Evolutionary conservation across 768 basidiomycete species (phyloP).

Genomic region (Suillus hirtellus): DNA sequence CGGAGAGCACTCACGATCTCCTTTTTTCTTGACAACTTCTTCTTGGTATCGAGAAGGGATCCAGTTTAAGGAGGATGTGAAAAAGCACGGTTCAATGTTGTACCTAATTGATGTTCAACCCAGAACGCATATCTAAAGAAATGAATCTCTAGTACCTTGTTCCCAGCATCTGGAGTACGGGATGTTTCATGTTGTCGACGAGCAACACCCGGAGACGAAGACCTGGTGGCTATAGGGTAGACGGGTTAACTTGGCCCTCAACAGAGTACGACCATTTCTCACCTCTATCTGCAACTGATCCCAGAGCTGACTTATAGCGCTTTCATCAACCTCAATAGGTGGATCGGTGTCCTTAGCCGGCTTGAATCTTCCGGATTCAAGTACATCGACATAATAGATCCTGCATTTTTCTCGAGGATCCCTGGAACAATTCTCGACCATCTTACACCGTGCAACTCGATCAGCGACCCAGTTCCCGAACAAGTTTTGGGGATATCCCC

Average conservation of each 20-base stretch:
- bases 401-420: constrained; percentile 4
- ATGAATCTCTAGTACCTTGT: constrained; percentile 37
- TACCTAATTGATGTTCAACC: constrained; percentile 29
- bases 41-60: constrained; percentile 60
- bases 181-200: constrained; percentile 45
- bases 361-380: constrained; percentile 37
- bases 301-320: constrained; percentile 22
- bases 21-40: constrained; percentile 35
- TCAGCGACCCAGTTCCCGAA: constrained; percentile 50
- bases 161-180: constrained; percentile 51
- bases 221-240: constrained; percentile 16
- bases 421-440: constrained; percentile 16
- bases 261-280: not conserved
- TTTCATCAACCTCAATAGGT: constrained; percentile 13
- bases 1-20: constrained; percentile 44
- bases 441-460: constrained; percentile 33
- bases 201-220: constrained; percentile 35
- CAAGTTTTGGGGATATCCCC: constrained; percentile 43
- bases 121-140: not conserved
- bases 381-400: constrained; percentile 41
- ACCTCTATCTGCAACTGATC: constrained; percentile 20
- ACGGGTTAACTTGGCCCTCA: not conserved
- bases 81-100: constrained; percentile 57
- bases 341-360: not conserved
- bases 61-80: constrained; percentile 55